phyloP scores from a whole-genome alignment of 1,284 basidiomycete species.

The Tilletia indica region DNA sequence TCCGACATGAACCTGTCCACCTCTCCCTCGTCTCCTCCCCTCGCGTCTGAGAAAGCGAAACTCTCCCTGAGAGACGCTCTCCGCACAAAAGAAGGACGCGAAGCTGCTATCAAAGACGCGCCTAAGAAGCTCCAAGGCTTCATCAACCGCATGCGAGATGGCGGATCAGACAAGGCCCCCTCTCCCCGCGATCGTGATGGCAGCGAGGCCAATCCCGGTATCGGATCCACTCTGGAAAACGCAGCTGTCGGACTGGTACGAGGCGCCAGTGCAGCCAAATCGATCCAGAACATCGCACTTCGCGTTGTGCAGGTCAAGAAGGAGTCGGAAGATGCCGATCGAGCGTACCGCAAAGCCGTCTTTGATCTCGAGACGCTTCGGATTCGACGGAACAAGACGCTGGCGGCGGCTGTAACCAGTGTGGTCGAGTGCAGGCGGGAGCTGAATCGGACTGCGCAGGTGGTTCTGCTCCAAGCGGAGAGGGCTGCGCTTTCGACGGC shows the following conservation, averaged over 20 bases:
- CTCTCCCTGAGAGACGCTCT: conserved; percentile 41
- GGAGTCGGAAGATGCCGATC: conserved; percentile 64
- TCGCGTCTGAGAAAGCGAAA: neutral
- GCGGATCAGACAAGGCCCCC: conserved; percentile 18
- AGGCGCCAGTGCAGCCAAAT: conserved; percentile 22
- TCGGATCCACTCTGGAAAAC: neutral
- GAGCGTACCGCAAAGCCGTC: conserved; percentile 84
- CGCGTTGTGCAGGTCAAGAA: conserved; percentile 40
- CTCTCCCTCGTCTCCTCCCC: neutral
- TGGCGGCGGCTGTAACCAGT: conserved; percentile 80
- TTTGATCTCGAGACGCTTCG: conserved; percentile 87
- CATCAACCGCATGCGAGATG: conserved; percentile 50
- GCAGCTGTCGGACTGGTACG: conserved; percentile 7
- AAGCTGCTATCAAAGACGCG: conserved; percentile 46
- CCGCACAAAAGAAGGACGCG: conserved; percentile 49
- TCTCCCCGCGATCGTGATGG: neutral
- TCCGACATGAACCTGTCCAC: conserved; percentile 13
- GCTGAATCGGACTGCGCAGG: conserved; percentile 64
- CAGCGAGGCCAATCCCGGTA: conserved; percentile 4
- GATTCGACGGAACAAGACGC: conserved; percentile 74
- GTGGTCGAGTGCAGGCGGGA: conserved; percentile 77
- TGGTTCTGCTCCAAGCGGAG: conserved; percentile 41
- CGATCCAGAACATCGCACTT: conserved; percentile 22
- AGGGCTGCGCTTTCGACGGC: conserved; percentile 33
- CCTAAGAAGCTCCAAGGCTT: conserved; percentile 52